Evolutionary conservation across 768 basidiomycete genomes (phyloP), one percentile per base, ranked within the genome.

Genomic region (Sarcodon sp.): DNA sequence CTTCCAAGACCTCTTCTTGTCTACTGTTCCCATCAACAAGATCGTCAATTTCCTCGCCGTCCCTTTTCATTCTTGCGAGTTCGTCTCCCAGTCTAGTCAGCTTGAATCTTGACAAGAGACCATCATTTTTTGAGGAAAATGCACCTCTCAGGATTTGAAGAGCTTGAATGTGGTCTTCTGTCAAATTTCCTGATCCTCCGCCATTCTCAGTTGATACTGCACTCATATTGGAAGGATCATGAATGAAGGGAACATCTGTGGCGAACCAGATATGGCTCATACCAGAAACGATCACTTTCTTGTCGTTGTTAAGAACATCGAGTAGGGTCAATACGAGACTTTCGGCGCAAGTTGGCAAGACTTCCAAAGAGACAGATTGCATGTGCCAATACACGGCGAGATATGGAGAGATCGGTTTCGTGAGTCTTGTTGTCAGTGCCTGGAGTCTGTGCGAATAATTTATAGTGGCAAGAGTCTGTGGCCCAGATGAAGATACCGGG

Each of bases 301-400:
- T 51, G 7, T 49, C 43, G 18, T 59, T 53, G n/a, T 59, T 57
- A 21, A 69, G 61, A n/a, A 70, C 46, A 9, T 57, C 49, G 1
- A 56, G 52, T 27, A 81, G 63, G 6, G 65, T 62, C 39, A 68
- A 64, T 35, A 80, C 64, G 39, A 82, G 66, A 0, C 69, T 68
- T 43, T 67, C 61, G 0, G 75, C 75, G 54, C 79, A 81, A 35
- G 68, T 66, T 0, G 64, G 58, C 6, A 80, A 63, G 35, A 65
- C 55, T 15, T 62, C 59, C 0, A 65, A 56, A 0, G 69, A 57
- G 46, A 79, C 62, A 12, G 66, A 72, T 52, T 79, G 76, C 67
- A 75, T 75, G 16, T 73, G 63, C 78, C 76, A 82, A 53, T 79
- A 74, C 7, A 82, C 68, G 0, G 67, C 71, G 3, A 72, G 54